Evolutionary conservation across 2,329 filamentous ascomycete genomes (phyloP).

Genomic region (Talaromyces sp.): DNA sequence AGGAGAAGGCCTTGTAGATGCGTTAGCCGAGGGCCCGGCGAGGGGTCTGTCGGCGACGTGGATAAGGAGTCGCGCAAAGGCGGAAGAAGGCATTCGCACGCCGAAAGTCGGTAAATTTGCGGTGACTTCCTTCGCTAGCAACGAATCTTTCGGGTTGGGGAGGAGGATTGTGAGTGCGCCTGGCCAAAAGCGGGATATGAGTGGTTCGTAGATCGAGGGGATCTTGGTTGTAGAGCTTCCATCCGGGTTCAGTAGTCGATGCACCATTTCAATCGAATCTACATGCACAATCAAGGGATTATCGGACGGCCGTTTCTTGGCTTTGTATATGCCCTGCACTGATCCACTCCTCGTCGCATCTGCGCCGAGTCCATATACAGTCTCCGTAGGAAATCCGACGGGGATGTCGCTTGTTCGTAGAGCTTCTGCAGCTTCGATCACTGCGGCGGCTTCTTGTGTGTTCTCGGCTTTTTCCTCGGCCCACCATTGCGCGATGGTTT

Average conservation of each 20-base stretch:
- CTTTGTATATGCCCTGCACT: constrained; percentile 86
- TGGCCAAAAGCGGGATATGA: constrained; percentile 87
- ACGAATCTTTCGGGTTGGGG: constrained; percentile 65
- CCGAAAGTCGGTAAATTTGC: constrained; percentile 81
- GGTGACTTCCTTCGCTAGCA: constrained; percentile 85
- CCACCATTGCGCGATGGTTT: constrained; percentile 40
- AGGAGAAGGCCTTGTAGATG: constrained; percentile 86
- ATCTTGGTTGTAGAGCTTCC: constrained; percentile 42
- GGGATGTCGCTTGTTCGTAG: constrained; percentile 66
- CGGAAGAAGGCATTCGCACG: constrained; percentile 79
- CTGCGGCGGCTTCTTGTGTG: constrained; percentile 48
- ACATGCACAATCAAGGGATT: constrained; percentile 95
- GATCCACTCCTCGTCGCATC: constrained; percentile 82
- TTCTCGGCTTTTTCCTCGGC: constrained; percentile 31
- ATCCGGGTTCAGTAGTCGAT: constrained; percentile 53
- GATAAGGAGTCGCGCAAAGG: constrained; percentile 85
- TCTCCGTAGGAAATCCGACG: constrained; percentile 95
- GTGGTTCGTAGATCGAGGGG: constrained; percentile 69
- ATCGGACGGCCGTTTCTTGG: constrained; percentile 85
- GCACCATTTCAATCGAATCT: constrained; percentile 72
- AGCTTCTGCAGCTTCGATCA: constrained; percentile 63
- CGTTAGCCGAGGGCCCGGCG: constrained; percentile 90
- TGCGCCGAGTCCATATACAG: constrained; percentile 93
- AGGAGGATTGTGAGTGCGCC: constrained; percentile 89
- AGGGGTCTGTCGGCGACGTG: constrained; percentile 71